Percentiles rank a stretch among this genome's conserved stretches.
Conservation (phyloP, 441 rosid species). For the Kokia cookei region DNA sequence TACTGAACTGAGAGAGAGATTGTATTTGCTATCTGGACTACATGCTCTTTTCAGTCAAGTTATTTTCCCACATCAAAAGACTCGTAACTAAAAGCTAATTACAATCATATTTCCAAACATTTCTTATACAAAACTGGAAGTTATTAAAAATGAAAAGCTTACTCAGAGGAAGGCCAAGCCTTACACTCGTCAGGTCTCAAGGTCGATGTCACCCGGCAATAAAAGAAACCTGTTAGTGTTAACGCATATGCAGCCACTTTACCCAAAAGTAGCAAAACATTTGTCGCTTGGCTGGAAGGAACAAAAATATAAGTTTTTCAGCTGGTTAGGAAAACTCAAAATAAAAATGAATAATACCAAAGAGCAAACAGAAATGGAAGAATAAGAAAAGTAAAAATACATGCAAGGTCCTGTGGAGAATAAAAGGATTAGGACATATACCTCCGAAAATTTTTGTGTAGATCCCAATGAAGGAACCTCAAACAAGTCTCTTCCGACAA, state of each 20-base stretch:
- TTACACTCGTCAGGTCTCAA: conserved; percentile 43
- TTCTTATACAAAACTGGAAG: background rate
- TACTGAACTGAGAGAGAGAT: background rate
- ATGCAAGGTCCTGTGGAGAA: background rate
- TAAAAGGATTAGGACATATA: conserved; percentile 21
- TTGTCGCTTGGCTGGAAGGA: conserved; percentile 66
- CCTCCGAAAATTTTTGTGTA: conserved; percentile 82
- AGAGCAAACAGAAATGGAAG: conserved; percentile 1
- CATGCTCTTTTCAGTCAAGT: background rate
- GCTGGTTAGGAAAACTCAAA: background rate
- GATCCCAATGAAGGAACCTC: conserved; percentile 87
- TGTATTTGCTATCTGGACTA: background rate
- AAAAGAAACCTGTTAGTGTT: conserved; percentile 82
- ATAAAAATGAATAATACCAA: background rate
- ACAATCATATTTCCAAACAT: background rate
- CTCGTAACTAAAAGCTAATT: conserved; percentile 4
- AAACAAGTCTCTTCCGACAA: conserved; percentile 69
- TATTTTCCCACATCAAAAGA: background rate
- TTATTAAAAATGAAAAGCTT: conserved; percentile 27
- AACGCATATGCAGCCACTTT: conserved; percentile 87
- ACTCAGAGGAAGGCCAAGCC: conserved; percentile 52
- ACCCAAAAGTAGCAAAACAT: conserved; percentile 72
- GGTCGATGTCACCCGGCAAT: conserved; percentile 60
- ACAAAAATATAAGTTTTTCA: conserved; percentile 3
- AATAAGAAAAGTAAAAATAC: background rate